These are phyloP conservation scores for Diatrype stigma DNA, from an alignment of 2,329 filamentous ascomycete species.

Conservation along the genomic window DNA sequence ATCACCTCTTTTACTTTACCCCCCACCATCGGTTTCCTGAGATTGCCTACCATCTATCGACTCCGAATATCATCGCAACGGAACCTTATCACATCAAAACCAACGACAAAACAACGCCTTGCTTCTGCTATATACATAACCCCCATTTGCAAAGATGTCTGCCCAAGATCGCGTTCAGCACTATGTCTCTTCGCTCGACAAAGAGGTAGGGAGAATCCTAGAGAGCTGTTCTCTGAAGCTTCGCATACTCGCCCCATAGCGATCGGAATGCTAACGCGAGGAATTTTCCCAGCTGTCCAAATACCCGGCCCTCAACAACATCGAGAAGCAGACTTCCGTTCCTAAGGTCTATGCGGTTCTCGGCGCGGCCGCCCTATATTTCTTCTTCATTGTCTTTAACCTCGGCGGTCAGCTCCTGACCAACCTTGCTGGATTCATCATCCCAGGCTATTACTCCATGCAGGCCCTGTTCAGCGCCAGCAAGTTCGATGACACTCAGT, in stretches of 20 bases:
- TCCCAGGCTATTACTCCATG: slow-evolving; percentile 82
- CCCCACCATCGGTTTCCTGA: background rate
- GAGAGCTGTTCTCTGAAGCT: slow-evolving; percentile 1
- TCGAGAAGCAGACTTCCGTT: slow-evolving; percentile 77
- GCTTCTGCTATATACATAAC: slow-evolving; percentile 6
- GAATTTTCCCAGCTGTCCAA: slow-evolving; percentile 65
- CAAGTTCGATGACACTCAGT: slow-evolving; percentile 79
- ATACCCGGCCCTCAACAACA: slow-evolving; percentile 77
- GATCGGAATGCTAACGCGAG: slow-evolving; percentile 12
- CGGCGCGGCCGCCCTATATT: slow-evolving; percentile 73
- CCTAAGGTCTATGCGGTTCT: slow-evolving; percentile 83
- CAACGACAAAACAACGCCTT: slow-evolving; percentile 5
- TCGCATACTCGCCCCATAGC: slow-evolving; percentile 10
- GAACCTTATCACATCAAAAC: no score
- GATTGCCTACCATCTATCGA: background rate
- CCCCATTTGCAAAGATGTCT: slow-evolving; percentile 55
- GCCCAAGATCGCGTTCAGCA: slow-evolving; percentile 72
- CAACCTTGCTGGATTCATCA: slow-evolving; percentile 78
- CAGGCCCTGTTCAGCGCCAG: slow-evolving; percentile 67
- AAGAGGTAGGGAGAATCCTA: slow-evolving; percentile 57
- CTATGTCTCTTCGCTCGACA: slow-evolving; percentile 75
- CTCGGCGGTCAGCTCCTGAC: slow-evolving; percentile 83
- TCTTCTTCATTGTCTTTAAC: slow-evolving; percentile 91
- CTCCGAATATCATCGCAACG: background rate
- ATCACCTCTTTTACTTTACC: background rate